Base-by-base conservation (phyloP, 1,139 yeast genomes). In the Blastobotrys serpentis region DNA sequence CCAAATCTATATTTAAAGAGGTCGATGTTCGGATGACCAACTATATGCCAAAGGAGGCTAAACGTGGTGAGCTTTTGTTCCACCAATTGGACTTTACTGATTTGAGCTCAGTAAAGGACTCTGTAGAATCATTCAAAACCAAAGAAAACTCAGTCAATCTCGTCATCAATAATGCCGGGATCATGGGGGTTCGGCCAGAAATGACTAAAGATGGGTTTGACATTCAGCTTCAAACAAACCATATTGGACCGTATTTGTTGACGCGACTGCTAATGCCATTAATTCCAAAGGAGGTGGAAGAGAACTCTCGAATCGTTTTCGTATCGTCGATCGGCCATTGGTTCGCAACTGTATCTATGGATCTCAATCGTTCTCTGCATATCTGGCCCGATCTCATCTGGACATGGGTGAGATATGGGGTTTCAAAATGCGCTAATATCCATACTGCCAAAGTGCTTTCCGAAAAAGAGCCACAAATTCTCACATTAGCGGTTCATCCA, bases 351-450 rank as follows among this genome's bases (percentile, higher is more conserved):
- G 68, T 67, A 37, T 76, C 77, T 56, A 78, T 83, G 60, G 69
- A 71, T 43, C 67, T 84, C 61, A 69, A 72, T 50, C 71, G 74
- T 47, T 70, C 71, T 11, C 82, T 82, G 66, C 73, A 84, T 55
- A 75, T 74, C 59, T 64, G 62, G 39, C 96, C 96, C 2, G 77
- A 82, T 58, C 71, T 83, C 29, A 40, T 86, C 1, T 86, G 84
- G 67, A 82, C 92, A 0, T 83, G 92, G 85, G 70, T 86, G 49
- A 72, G 96, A 39, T 89, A 86, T 59, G 90, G 88, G 0, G 70
- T 81, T 67, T 86, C 95, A 11, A 88, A 88, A 63, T 79, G 86
- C 0, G 86, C 89, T 0, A 86, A 86, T 1, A 86, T 88, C 41
- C 96, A 87, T 58, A 77, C 82, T 56, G 77, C 83, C 59, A 81